A percentile compares a stretch with the other conserved stretches of the same genome.
Evolutionary conservation across 257 asterid species (phyloP).

Genomic region (Nemophila menziesii): DNA sequence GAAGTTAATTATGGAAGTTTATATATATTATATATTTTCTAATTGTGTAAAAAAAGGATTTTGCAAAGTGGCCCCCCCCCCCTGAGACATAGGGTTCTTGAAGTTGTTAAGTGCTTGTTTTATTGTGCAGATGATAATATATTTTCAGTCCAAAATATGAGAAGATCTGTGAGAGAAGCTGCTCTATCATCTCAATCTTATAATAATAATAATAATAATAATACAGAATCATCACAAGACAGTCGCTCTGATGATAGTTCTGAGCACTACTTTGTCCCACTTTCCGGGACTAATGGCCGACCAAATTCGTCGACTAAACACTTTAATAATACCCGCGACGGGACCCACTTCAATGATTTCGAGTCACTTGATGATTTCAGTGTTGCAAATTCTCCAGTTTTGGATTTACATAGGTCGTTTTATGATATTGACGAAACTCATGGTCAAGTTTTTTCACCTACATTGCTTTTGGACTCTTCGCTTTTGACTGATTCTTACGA

Average conservation of each 20-base stretch:
- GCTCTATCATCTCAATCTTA: slow-evolving; percentile 54
- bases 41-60: too few relatives aligned
- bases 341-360: slow-evolving; percentile 48
- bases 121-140: slow-evolving; percentile 56
- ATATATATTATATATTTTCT: too few relatives aligned
- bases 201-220: too few relatives aligned
- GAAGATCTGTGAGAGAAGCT: slow-evolving; percentile 93
- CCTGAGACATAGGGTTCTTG: too few relatives aligned
- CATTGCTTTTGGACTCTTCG: slow-evolving; percentile 73
- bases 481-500: slow-evolving; percentile 73
- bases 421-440: slow-evolving; percentile 63
- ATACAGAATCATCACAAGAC: slow-evolving; percentile 63
- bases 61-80: too few relatives aligned
- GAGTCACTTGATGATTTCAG: slow-evolving; percentile 73
- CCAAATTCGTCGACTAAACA: slow-evolving; percentile 39
- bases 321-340: slow-evolving; percentile 30
- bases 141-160: slow-evolving; percentile 63
- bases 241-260: slow-evolving; percentile 79
- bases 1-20: too few relatives aligned
- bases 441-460: slow-evolving; percentile 93
- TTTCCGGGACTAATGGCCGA: slow-evolving; percentile 56
- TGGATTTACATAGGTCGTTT: slow-evolving; percentile 65
- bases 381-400: slow-evolving; percentile 49
- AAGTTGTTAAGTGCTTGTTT: not conserved
- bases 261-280: slow-evolving; percentile 84